Conservation (phyloP, 2,329 filamentous ascomycete genomes). For the Scedosporium aurantiacum region DNA sequence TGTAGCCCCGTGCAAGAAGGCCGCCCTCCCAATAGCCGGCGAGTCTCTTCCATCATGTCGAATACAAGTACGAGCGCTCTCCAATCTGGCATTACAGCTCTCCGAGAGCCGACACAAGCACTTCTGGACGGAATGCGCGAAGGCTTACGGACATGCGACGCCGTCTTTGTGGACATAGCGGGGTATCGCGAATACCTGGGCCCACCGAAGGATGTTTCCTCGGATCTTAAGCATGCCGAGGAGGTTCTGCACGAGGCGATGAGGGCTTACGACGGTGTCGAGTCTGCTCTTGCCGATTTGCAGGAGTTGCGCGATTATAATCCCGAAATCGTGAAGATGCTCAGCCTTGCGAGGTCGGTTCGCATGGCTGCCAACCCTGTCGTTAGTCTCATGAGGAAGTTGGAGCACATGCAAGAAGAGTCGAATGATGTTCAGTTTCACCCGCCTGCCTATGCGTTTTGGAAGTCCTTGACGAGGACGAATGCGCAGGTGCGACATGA, state of each 20-base stretch:
- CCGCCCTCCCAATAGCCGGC: not conserved
- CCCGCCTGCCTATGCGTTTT: conserved; percentile 41
- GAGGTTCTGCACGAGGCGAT: conserved; percentile 30
- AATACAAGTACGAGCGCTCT: conserved; percentile 13
- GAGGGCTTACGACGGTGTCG: conserved; percentile 33
- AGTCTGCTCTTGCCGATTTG: conserved; percentile 34
- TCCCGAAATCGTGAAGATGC: conserved; percentile 38
- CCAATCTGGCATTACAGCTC: conserved; percentile 15
- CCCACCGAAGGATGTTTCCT: conserved; percentile 28
- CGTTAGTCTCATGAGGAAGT: conserved; percentile 33
- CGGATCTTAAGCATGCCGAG: conserved; percentile 28
- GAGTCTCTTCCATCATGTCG: not conserved
- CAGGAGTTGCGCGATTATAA: conserved; percentile 31
- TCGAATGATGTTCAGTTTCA: conserved; percentile 30
- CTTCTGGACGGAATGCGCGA: conserved; percentile 35
- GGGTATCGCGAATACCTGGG: conserved; percentile 37
- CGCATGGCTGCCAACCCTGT: conserved; percentile 39
- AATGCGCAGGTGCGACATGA: conserved; percentile 49
- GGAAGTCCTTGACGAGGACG: conserved; percentile 39
- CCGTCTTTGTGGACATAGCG: conserved; percentile 41
- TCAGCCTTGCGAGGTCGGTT: conserved; percentile 43
- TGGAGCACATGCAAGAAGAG: conserved; percentile 34
- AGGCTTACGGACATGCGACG: conserved; percentile 35
- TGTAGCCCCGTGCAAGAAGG: not conserved
- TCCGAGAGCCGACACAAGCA: conserved; percentile 35